These are phyloP conservation scores for Volvariella volvacea DNA, from an alignment of 1,284 basidiomycete species.

Conservation along the genomic window DNA sequence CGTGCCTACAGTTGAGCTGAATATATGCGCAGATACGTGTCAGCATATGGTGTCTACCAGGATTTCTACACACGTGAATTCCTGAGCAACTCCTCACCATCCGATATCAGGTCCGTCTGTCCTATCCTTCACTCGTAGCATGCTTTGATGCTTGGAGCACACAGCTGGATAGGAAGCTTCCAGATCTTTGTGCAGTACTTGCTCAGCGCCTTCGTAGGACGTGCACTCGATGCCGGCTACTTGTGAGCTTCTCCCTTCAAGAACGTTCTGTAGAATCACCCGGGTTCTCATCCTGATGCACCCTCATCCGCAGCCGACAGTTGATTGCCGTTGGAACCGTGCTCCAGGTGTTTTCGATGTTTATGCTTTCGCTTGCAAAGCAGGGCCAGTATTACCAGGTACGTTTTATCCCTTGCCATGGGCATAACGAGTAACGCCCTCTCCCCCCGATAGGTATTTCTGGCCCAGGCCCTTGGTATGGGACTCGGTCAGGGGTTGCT, in stretches of 20 bases:
- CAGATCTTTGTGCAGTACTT: conserved; percentile 37
- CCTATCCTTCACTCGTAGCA: background rate
- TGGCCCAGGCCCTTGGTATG: conserved; percentile 46
- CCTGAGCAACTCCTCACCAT: conserved; percentile 32
- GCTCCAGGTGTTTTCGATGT: conserved; percentile 31
- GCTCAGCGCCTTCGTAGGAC: conserved; percentile 31
- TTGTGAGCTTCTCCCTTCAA: conserved; percentile 24
- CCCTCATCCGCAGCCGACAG: conserved; percentile 21
- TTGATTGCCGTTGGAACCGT: conserved; percentile 29
- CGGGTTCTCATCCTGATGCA: conserved; percentile 6
- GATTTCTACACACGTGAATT: conserved; percentile 43
- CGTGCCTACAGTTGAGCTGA: background rate
- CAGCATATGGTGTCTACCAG: conserved; percentile 35
- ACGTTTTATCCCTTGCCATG: too few species aligned
- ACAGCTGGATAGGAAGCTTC: conserved; percentile 40
- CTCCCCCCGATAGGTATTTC: conserved; percentile 40
- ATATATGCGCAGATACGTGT: conserved; percentile 24
- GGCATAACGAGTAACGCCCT: conserved; percentile 5
- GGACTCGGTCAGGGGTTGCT: conserved; percentile 43
- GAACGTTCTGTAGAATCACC: conserved; percentile 1
- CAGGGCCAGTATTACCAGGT: conserved; percentile 30
- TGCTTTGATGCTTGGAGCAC: background rate
- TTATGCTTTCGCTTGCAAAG: conserved; percentile 34
- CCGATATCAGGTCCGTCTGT: conserved; percentile 34
- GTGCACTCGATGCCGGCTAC: conserved; percentile 36